These are phyloP conservation scores for Zygotorulaspora chibaensis DNA, from an alignment of 805 yeast species.

Conservation along the genomic window DNA sequence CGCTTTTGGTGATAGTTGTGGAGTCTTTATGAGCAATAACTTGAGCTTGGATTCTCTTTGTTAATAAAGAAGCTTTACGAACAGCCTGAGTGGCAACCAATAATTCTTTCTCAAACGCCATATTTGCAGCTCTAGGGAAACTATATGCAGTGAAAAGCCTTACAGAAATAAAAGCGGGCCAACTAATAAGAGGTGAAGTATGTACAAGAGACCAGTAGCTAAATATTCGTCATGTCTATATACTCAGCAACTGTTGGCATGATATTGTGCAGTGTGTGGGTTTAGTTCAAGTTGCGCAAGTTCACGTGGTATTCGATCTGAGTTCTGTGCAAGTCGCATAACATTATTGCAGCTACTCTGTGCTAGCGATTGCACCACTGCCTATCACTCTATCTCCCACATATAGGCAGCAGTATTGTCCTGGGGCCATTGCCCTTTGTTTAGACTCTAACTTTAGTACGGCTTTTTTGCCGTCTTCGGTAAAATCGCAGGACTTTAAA, in stretches of 20 bases:
- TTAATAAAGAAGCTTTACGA: slow-evolving; percentile 74
- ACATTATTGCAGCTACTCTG: neutral
- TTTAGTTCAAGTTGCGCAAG: neutral
- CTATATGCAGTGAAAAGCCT: no score
- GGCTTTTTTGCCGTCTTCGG: slow-evolving; percentile 8
- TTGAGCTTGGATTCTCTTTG: slow-evolving; percentile 56
- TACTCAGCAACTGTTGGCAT: neutral
- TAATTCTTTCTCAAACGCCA: slow-evolving; percentile 59
- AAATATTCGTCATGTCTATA: no score
- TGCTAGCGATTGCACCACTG: slow-evolving; percentile 38
- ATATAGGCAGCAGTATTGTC: slow-evolving; percentile 79
- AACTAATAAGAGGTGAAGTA: no score
- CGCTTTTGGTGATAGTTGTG: slow-evolving; percentile 72
- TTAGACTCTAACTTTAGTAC: slow-evolving; percentile 36
- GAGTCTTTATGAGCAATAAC: slow-evolving; percentile 45
- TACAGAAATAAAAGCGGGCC: no score
- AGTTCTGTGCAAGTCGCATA: slow-evolving; percentile 2
- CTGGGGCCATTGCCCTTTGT: slow-evolving; percentile 80
- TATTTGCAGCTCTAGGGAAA: slow-evolving; percentile 2
- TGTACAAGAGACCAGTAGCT: no score
- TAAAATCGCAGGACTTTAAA: slow-evolving; percentile 30
- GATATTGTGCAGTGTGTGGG: neutral
- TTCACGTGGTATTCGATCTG: slow-evolving; percentile 7
- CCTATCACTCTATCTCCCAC: slow-evolving; percentile 65
- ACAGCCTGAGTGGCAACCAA: slow-evolving; percentile 86